Conservation (phyloP, 768 basidiomycete species). For the Termitomyces sp. region DNA sequence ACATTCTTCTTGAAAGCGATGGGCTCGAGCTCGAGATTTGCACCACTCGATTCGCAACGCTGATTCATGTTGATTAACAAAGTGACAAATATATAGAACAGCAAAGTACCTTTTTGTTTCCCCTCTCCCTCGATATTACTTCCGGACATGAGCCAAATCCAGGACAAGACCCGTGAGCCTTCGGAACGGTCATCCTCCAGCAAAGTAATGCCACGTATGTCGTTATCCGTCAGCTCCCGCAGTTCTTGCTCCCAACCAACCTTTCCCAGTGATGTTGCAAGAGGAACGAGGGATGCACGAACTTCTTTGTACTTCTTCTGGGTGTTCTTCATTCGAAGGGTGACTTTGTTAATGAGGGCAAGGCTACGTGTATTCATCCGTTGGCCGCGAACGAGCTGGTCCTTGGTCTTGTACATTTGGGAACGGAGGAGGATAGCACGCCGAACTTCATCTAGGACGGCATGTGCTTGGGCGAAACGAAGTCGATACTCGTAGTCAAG, state of each 20-base stretch:
- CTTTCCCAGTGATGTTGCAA: not conserved
- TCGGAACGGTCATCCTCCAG: not conserved
- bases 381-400: conserved; percentile 25
- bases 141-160: not conserved
- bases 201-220: not conserved
- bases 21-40: not conserved
- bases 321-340: not conserved
- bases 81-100: not conserved
- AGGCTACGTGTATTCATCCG: conserved; percentile 23
- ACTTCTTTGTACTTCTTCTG: conserved; percentile 1
- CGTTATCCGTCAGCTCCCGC: not conserved
- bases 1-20: not conserved
- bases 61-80: not conserved
- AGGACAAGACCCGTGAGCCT: not conserved
- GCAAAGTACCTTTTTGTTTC: conserved; percentile 6
- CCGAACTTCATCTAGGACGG: conserved; percentile 27
- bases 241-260: not conserved
- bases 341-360: conserved; percentile 12
- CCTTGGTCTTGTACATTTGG: conserved; percentile 30
- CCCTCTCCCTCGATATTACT: conserved; percentile 2
- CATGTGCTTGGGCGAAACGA: conserved; percentile 28
- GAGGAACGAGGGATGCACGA: not conserved
- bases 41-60: conserved; percentile 4
- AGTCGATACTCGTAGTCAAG: conserved; percentile 26
- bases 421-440: conserved; percentile 26